Base-by-base conservation (phyloP, 306 rosid genomes). In the Macrotyloma uniflorum region DNA sequence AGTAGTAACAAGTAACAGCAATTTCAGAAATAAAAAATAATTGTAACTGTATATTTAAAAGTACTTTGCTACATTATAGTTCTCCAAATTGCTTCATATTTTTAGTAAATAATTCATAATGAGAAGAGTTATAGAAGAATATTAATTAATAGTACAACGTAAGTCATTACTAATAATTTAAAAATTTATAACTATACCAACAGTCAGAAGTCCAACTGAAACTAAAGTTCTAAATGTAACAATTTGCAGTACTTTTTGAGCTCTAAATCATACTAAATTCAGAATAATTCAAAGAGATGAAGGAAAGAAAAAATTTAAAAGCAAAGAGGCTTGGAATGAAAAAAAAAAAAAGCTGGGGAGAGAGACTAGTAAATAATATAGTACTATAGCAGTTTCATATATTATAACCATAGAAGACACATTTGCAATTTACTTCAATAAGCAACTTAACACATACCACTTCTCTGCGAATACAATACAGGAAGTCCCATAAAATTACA, bases 401-500 rank as follows among this genome's bases (percentile, higher is more conserved):
- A 55, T 42, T 19, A 38, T 54, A 78, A 43, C 54, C 26, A 35
- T 26, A 9, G 16, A 35, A 72, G 32, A 50, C 75, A 57, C 32
- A 36, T 50, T 77, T 18, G 14, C 18, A 55, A 35, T 69, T 47
- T 58, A 26, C 45, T 42, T 53, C 23, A 32, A 69, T 15, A 67
- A 38, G 45, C 59, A 82, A 80, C 42, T 4, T 58, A 65, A 66
- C 42, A 64, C 89, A 53, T 90, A 93, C 99, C 97, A 78, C 80
- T 88, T 51, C 89, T 84, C 20, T 32, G 72, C 13, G 96, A 88
- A 83, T 81, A 85, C 53, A 91, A 36, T 33, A 62, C 86, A 26
- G 99, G 98, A 82, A 91, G 83, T 78, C 98, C 99, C 99, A 96
- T 91, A 78, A 86, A 87, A 74, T 96, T 96, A 87, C 99, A 96